Evolutionary conservation across 1,284 basidiomycete species (phyloP).

Genomic region (Leucoagaricus sp.): DNA sequence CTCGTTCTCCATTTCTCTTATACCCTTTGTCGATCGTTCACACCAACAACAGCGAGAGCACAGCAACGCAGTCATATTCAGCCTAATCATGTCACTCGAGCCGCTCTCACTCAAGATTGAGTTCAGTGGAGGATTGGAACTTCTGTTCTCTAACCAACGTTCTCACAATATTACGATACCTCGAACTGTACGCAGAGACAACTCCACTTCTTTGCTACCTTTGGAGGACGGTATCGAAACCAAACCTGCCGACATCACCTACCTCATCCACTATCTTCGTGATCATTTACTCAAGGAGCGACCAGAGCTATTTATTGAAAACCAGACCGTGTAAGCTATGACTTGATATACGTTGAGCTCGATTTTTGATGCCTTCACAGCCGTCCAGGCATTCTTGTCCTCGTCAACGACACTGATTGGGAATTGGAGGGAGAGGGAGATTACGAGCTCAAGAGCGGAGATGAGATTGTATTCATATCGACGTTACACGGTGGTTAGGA

Average conservation of each 20-base stretch:
- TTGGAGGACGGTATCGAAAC: conserved; percentile 23
- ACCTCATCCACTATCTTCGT: conserved; percentile 80
- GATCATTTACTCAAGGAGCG: conserved; percentile 83
- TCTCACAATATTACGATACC: conserved; percentile 67
- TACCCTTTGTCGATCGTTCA: too few species aligned
- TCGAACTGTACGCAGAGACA: conserved; percentile 37
- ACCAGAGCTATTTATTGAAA: conserved; percentile 89
- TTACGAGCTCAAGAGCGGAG: conserved; percentile 77
- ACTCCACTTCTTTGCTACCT: conserved; percentile 26
- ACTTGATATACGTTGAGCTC: neutral
- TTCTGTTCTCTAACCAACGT: conserved; percentile 74
- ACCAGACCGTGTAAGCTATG: conserved; percentile 81
- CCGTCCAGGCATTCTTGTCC: conserved; percentile 92
- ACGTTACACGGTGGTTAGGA: conserved; percentile 87
- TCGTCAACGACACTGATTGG: conserved; percentile 98
- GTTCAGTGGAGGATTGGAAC: conserved; percentile 82
- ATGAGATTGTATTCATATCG: conserved; percentile 96
- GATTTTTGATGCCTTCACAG: conserved; percentile 40
- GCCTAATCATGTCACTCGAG: conserved; percentile 1
- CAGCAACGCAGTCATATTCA: neutral
- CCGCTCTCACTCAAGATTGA: conserved; percentile 47
- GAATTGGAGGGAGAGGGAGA: conserved; percentile 95
- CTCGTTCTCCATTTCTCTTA: too few species aligned
- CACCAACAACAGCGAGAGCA: too few species aligned
- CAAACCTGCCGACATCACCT: conserved; percentile 67